These are phyloP conservation scores for Sclerotinia borealis DNA, from an alignment of 2,329 filamentous ascomycete genomes.

Conservation along the genomic window DNA sequence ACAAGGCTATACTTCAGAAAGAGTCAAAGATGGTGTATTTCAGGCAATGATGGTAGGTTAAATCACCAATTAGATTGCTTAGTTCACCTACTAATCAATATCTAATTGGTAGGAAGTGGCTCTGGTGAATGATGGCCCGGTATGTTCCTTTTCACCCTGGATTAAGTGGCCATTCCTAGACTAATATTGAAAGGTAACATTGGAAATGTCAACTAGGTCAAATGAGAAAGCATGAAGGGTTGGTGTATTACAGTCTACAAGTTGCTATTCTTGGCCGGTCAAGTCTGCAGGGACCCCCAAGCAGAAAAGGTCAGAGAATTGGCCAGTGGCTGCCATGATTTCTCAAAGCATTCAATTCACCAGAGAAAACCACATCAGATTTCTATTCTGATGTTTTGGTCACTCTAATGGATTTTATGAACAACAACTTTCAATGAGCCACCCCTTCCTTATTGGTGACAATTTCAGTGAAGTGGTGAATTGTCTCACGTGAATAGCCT, in stretches of 20 bases:
- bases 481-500: background rate
- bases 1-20: conserved; percentile 62
- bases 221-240: conserved; percentile 15
- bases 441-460: too few relatives aligned
- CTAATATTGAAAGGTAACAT: conserved; percentile 25
- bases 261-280: background rate
- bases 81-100: background rate
- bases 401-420: background rate
- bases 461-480: background rate
- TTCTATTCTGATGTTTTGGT: background rate
- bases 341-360: background rate
- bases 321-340: background rate
- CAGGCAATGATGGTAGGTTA: conserved; percentile 83
- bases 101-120: conserved; percentile 58
- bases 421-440: background rate
- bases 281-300: background rate
- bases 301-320: background rate
- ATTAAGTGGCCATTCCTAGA: background rate
- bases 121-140: conserved; percentile 77
- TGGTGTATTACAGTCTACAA: background rate
- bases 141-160: conserved; percentile 28
- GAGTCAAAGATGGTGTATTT: conserved; percentile 91
- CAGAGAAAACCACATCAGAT: background rate
- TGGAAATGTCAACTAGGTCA: conserved; percentile 28
- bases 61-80: background rate